Evolutionary conservation across 345 rosid genomes (phyloP), one percentile per base, ranked within the genome.

Genomic region (Syzygium aqueum): DNA sequence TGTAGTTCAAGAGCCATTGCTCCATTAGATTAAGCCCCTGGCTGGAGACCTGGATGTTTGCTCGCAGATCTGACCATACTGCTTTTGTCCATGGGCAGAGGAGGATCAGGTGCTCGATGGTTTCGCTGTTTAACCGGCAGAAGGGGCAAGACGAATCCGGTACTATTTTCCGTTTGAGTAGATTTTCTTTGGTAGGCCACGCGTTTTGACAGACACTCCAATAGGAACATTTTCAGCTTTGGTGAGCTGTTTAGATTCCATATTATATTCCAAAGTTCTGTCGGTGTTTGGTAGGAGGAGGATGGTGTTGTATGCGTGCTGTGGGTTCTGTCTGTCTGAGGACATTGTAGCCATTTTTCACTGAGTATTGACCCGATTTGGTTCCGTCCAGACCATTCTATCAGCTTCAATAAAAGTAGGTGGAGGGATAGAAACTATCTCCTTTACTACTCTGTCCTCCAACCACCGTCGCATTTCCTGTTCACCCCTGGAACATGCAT

Each of bases 291-390:
- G 28, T 27, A 59, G 11, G 17, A 12, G 30, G 67, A 59, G 67
- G 33, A 57, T 25, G 63, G 63, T 57, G 63, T 23, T 25, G 63
- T 57, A 13, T 57, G 2, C 25, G 9, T 57, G 28, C 25, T 57
- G 6, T 57, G 63, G 63, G 63, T 57, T 57, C 6, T 23, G 63
- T n/a, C 0, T 57, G 1, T 57, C 6, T 1, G 23, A 57, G 13
- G 63, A 57, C 13, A 6, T 57, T 11, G n/a, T 57, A 57, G 63
- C 13, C 10, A 56, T 56, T 11, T 56, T 56, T 56, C 63, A 23
- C 5, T 23, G 1, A 22, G 10, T 22, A 23, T 9, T 22, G 0
- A 12, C 63, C 5, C 23, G 3, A 23, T 5, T 56, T 56, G 1
- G 14, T 9, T 13, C 63, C 10, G 63, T 56, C 61, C 12, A 56